Evolutionary conservation across 2,329 filamentous ascomycete species (phyloP).

Genomic region (Moelleriella libera): DNA sequence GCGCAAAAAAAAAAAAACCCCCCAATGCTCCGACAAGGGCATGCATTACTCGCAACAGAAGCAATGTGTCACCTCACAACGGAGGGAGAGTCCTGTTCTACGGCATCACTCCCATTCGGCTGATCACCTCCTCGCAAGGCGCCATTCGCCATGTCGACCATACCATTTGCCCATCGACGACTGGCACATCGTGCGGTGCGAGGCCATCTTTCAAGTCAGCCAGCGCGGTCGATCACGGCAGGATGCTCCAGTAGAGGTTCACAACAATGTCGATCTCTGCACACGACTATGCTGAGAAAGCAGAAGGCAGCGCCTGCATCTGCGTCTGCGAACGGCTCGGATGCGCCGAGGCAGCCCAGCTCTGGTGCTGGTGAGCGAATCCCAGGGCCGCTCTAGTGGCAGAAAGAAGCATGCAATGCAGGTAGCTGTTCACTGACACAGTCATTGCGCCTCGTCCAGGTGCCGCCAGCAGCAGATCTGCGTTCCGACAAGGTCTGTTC

Average conservation of each 20-base stretch:
- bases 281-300: neutral
- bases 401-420: too few species aligned
- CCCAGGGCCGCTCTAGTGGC: too few species aligned
- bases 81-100: too few species aligned
- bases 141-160: neutral
- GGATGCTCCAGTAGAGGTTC: neutral
- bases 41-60: too few species aligned
- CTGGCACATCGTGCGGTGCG: neutral
- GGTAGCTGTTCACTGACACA: too few species aligned
- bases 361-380: neutral
- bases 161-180: neutral
- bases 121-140: neutral
- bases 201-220: neutral
- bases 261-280: constrained; percentile 3
- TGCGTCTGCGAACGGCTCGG: neutral
- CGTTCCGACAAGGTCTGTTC: constrained; percentile 10
- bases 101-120: too few species aligned
- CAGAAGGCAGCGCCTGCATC: neutral
- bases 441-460: neutral
- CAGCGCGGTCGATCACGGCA: neutral
- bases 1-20: too few species aligned
- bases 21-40: too few species aligned
- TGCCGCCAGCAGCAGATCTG: neutral
- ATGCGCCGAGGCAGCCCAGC: neutral
- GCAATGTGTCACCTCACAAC: too few species aligned